Base-by-base conservation (phyloP, 495 filamentous ascomycete species). In the Wilcoxina mikolae region DNA sequence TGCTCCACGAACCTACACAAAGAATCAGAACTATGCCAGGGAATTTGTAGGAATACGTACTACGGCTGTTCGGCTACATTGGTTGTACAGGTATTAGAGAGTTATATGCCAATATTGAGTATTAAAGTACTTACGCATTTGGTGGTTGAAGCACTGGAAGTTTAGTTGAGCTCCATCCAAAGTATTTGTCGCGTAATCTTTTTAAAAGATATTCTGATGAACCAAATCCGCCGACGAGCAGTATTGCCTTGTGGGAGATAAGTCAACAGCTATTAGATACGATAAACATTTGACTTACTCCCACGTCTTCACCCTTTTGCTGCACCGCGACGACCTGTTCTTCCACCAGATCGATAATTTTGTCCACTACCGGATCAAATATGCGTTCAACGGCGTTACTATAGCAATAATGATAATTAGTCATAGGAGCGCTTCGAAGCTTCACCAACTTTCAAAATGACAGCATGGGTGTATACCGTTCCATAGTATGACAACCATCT, bases 221-320 rank as follows among this genome's bases (percentile, higher is more conserved):
- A 17, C 82, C 82, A 55, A 84, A 81, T 0, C 82, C 82, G 3
- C 82, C 82, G 15, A 85, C 82, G 0, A 85, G 72, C 12, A 85
- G 68, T 28, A 85, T 78, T 1, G 78, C 74, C 57, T 73, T 67
- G n/a, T n/a, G n/a, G 27, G 11, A n/a, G n/a, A n/a, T n/a, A n/a
- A n/a, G n/a, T n/a, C n/a, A n/a, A n/a, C n/a, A n/a, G n/a, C n/a
- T n/a, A n/a, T n/a, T n/a, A n/a, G n/a, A n/a, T n/a, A n/a, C n/a
- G n/a, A n/a, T n/a, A n/a, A 20, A 35, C 4, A 27, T 7, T 10
- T 12, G 17, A 11, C 15, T 26, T 56, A 56, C 57, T 41, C 50
- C 43, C 27, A 64, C 60, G 33, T 56, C 39, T 29, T 58, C 47
- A 28, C 60, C 60, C 24, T 64, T 63, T 3, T 52, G 58, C 33